Conservation (phyloP, 1,139 yeast species). For the Saccharomycopsis hybrid region DNA sequence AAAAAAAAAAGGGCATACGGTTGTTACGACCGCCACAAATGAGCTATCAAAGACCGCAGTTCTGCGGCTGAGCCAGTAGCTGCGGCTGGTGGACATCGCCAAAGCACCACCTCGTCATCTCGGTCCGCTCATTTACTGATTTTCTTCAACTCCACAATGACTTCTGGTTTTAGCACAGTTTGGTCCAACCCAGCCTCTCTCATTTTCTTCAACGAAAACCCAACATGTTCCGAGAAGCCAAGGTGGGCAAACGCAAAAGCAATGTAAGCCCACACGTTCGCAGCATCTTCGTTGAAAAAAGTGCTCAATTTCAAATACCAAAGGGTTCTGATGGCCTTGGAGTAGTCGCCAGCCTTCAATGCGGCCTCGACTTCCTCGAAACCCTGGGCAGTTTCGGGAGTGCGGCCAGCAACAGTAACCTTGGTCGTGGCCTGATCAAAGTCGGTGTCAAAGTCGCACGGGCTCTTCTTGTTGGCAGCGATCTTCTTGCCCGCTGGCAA, state of each 20-base stretch:
- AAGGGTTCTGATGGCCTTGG: constrained; percentile 4
- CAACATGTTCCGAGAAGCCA: constrained; percentile 6
- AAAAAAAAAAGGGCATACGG: too few relatives aligned
- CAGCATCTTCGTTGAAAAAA: constrained; percentile 4
- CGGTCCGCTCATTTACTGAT: too few relatives aligned
- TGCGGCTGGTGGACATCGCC: too few relatives aligned
- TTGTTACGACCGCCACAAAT: too few relatives aligned
- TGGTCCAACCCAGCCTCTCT: constrained; percentile 7
- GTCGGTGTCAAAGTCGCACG: not conserved
- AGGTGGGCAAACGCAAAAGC: constrained; percentile 6
- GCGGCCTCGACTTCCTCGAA: constrained; percentile 3
- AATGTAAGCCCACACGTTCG: constrained; percentile 9
- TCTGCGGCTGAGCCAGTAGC: too few relatives aligned
- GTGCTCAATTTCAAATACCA: not conserved
- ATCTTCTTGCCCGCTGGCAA: constrained; percentile 5
- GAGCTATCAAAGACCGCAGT: too few relatives aligned
- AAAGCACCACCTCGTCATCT: too few relatives aligned
- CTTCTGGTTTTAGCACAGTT: constrained; percentile 4
- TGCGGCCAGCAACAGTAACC: constrained; percentile 2
- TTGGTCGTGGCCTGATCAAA: constrained; percentile 2
- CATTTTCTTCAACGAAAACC: constrained; percentile 4
- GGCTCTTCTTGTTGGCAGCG: constrained; percentile 7
- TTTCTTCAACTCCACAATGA: constrained; percentile 5
- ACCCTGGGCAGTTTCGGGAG: not conserved
- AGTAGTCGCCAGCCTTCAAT: not conserved